A percentile compares a stretch with the other conserved stretches of the same genome.
Evolutionary conservation across 2,329 filamentous ascomycete genomes (phyloP).

Genomic region (Colletotrichum orchidophilum): DNA sequence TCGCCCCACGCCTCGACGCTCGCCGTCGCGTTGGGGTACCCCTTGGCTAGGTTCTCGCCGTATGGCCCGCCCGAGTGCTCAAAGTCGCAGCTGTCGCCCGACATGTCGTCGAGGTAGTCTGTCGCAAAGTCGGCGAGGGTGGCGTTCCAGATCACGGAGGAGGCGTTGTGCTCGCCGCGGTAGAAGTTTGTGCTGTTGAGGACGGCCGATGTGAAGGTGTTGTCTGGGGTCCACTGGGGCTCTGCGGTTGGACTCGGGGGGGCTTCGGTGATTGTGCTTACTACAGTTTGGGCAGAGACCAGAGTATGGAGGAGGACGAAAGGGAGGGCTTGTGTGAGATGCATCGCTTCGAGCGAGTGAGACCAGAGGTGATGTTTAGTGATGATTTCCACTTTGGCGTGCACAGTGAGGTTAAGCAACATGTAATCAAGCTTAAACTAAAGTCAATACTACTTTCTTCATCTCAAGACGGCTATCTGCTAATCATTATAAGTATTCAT

Average conservation of each 20-base stretch:
- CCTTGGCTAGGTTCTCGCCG: slow-evolving; percentile 79
- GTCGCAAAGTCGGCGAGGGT: slow-evolving; percentile 66
- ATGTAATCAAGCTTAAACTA: not conserved
- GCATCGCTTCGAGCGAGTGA: not conserved
- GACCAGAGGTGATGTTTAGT: not conserved
- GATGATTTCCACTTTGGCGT: not conserved
- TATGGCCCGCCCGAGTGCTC: slow-evolving; percentile 69
- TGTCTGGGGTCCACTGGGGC: slow-evolving; percentile 45
- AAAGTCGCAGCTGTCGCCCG: slow-evolving; percentile 52
- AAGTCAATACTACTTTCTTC: not conserved
- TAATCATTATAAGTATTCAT: not conserved
- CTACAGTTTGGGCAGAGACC: slow-evolving; percentile 16
- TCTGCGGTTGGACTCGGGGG: slow-evolving; percentile 38
- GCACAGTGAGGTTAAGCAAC: not conserved
- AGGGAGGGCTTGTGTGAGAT: not conserved
- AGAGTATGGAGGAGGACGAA: not conserved
- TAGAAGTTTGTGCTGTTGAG: slow-evolving; percentile 75
- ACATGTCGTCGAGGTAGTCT: slow-evolving; percentile 53
- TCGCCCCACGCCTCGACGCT: slow-evolving; percentile 74
- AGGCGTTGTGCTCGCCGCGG: slow-evolving; percentile 69
- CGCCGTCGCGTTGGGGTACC: slow-evolving; percentile 67
- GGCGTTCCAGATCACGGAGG: slow-evolving; percentile 69
- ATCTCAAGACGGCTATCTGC: not conserved
- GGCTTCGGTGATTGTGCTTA: slow-evolving; percentile 37
- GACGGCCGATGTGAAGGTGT: slow-evolving; percentile 61